Evolutionary conservation across 1,284 basidiomycete species (phyloP).

Genomic region (Ceratobasidium sp.): DNA sequence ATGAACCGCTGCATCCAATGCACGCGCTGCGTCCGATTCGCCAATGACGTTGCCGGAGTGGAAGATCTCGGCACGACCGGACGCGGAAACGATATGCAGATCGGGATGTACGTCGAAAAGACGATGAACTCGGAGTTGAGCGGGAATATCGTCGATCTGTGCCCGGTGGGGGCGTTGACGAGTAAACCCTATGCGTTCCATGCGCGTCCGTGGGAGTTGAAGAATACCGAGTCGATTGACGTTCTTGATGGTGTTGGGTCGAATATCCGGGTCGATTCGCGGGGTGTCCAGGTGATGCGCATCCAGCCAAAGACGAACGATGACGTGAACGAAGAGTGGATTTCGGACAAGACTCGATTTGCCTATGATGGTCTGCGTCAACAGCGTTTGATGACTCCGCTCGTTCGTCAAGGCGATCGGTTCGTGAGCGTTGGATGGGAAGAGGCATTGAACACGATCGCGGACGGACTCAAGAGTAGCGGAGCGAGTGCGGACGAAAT

Average conservation of each 20-base stretch:
- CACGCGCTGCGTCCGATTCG: conserved; percentile 98
- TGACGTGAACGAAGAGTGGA: conserved; percentile 99
- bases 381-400: conserved; percentile 93
- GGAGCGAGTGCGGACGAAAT: conserved; percentile 96
- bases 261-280: conserved; percentile 96
- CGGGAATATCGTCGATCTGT: conserved; percentile 97
- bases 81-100: conserved; percentile 98
- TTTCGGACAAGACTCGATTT: conserved; percentile 98
- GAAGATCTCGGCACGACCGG: conserved; percentile 98
- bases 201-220: conserved; percentile 97
- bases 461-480: conserved; percentile 77
- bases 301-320: conserved; percentile 97
- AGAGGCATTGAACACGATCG: conserved; percentile 82
- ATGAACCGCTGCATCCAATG: conserved; percentile 99
- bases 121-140: conserved; percentile 97
- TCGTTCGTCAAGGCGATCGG: conserved; percentile 90
- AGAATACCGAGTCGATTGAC: conserved; percentile 97
- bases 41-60: conserved; percentile 98
- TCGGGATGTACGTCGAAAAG: conserved; percentile 98
- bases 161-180: conserved; percentile 96
- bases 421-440: conserved; percentile 95
- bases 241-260: conserved; percentile 98
- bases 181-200: conserved; percentile 99
- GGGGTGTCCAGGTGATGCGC: conserved; percentile 96
- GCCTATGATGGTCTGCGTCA: conserved; percentile 95